These are phyloP conservation scores for Huiozyma naganishii DNA, from an alignment of 805 yeast genomes.

Conservation along the genomic window DNA sequence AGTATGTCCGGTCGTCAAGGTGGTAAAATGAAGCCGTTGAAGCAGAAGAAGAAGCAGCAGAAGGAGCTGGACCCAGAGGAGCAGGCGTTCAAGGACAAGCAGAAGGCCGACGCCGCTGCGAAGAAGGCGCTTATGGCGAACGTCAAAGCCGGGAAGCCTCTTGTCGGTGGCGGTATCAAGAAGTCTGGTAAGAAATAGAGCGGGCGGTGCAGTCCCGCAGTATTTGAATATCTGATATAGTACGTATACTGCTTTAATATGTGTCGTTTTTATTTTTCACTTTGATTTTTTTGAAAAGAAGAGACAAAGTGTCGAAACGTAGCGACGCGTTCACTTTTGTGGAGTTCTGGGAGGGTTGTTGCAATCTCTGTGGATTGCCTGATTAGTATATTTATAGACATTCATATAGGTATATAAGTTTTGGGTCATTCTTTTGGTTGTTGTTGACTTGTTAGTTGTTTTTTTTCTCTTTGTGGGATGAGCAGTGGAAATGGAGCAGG, in stretches of 20 bases:
- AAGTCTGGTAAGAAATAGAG: constrained; percentile 57
- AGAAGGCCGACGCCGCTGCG: constrained; percentile 89
- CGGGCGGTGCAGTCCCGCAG: not conserved
- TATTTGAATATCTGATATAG: not conserved
- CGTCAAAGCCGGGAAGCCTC: constrained; percentile 84
- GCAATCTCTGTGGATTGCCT: too few species aligned
- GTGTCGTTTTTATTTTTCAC: not conserved
- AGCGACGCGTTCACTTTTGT: too few species aligned
- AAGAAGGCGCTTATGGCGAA: constrained; percentile 81
- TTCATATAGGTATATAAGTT: too few species aligned
- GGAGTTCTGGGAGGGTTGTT: too few species aligned
- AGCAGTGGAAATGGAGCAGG: not conserved
- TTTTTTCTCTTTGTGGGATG: not conserved
- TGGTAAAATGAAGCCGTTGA: constrained; percentile 77
- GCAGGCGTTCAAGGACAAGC: constrained; percentile 81
- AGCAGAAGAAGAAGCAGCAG: constrained; percentile 70
- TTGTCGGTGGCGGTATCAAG: constrained; percentile 91
- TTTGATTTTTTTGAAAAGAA: not conserved
- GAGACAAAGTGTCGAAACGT: not conserved
- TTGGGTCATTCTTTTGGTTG: too few species aligned
- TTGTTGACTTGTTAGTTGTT: too few species aligned
- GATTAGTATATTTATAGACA: too few species aligned
- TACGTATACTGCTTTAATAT: not conserved
- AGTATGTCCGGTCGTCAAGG: constrained; percentile 94
- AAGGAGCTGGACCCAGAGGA: constrained; percentile 79